These are phyloP conservation scores for Thelonectria rubi DNA, from an alignment of 2,329 filamentous ascomycete species.

Conservation along the genomic window DNA sequence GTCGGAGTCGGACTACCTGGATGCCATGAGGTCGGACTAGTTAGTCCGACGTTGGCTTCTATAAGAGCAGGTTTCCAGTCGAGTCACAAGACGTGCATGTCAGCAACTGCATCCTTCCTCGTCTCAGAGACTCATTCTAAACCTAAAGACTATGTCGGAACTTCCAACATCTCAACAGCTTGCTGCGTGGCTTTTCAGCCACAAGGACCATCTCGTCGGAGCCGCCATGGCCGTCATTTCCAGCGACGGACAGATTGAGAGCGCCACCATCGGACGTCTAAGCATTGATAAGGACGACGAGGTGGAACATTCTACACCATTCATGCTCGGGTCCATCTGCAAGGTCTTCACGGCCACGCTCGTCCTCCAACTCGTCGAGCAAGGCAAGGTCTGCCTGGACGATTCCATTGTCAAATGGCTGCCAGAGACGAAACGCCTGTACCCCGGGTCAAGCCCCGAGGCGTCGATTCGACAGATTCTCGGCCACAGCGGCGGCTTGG, in stretches of 20 bases:
- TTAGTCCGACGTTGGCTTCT: background rate
- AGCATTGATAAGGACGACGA: background rate
- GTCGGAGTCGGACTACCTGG: background rate
- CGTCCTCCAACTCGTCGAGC: slow-evolving; percentile 10
- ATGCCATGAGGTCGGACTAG: background rate
- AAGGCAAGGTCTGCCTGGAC: background rate
- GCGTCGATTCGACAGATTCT: slow-evolving; percentile 4
- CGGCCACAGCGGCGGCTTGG: slow-evolving; percentile 3
- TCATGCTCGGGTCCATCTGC: slow-evolving; percentile 17
- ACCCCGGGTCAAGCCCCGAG: background rate
- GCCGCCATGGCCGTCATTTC: slow-evolving; percentile 14
- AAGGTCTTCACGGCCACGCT: slow-evolving; percentile 8
- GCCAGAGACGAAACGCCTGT: background rate
- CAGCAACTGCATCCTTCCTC: background rate
- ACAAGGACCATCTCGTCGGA: slow-evolving; percentile 2
- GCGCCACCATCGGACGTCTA: background rate
- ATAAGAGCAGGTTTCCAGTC: background rate
- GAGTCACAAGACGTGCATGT: background rate
- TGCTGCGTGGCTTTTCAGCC: background rate
- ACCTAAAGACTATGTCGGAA: background rate
- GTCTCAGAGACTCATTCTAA: background rate
- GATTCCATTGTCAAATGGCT: slow-evolving; percentile 8
- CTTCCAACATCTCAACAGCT: slow-evolving; percentile 3
- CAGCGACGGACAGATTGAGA: background rate
- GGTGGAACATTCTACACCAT: background rate